These are phyloP conservation scores for Microbotryum intermedium DNA, from an alignment of 1,284 basidiomycete genomes.

Conservation along the genomic window DNA sequence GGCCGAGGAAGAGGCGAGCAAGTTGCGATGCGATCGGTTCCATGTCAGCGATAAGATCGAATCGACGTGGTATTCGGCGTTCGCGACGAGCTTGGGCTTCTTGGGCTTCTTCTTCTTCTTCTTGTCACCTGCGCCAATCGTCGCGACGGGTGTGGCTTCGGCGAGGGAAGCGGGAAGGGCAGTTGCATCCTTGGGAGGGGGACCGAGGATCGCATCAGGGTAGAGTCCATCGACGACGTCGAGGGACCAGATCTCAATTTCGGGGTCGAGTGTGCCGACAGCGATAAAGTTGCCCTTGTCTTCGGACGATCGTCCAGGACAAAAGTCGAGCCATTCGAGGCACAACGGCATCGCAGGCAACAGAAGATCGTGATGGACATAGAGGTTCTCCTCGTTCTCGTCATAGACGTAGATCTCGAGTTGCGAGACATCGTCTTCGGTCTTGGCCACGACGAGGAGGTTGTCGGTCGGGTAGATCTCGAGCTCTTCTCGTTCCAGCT, in stretches of 20 bases:
- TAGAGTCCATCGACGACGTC: conserved; percentile 92
- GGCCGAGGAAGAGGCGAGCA: conserved; percentile 85
- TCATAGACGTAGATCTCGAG: conserved; percentile 93
- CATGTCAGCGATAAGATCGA: conserved; percentile 85
- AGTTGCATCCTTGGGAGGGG: conserved; percentile 58
- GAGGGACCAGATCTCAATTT: conserved; percentile 97
- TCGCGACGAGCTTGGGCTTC: conserved; percentile 49
- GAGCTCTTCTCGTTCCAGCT: conserved; percentile 79
- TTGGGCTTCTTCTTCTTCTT: conserved; percentile 89
- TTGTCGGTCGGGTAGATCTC: conserved; percentile 87
- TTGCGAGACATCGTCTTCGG: conserved; percentile 92
- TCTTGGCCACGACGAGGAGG: conserved; percentile 85
- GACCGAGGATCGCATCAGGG: conserved; percentile 82
- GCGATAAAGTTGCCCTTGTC: conserved; percentile 78
- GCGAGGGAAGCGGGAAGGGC: conserved; percentile 57
- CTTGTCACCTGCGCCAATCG: conserved; percentile 10
- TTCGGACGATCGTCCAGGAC: conserved; percentile 47
- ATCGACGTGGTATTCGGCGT: conserved; percentile 77
- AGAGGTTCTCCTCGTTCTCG: conserved; percentile 77
- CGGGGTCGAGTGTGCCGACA: conserved; percentile 92
- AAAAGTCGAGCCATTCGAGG: conserved; percentile 97
- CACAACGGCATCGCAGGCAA: conserved; percentile 95
- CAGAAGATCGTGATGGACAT: conserved; percentile 96
- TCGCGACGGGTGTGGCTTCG: conserved; percentile 11
- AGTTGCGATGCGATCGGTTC: conserved; percentile 80